Evolutionary conservation across 2,329 filamentous ascomycete genomes (phyloP).

Genomic region (Grosmannia clavigera): DNA sequence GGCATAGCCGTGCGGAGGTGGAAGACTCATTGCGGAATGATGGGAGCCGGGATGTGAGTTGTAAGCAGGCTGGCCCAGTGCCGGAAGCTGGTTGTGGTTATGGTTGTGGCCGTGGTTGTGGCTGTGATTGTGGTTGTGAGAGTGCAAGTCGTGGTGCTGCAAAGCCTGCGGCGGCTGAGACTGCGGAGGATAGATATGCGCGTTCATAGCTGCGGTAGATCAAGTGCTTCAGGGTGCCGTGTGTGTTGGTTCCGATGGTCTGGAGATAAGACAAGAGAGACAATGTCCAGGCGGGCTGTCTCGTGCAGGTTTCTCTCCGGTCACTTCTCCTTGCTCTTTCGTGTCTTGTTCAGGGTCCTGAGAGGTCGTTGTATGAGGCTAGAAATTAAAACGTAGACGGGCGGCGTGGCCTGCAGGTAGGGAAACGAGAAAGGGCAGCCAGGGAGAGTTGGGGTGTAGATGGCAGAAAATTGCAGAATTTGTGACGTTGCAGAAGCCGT

Average conservation of each 20-base stretch:
- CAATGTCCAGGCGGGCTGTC: not conserved
- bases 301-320: not conserved
- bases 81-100: constrained; percentile 8
- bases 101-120: not conserved
- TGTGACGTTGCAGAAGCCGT: not conserved
- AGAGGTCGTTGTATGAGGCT: not conserved
- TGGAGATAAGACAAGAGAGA: not conserved
- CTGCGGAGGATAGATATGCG: constrained; percentile 7
- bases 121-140: not conserved
- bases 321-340: not conserved
- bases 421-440: not conserved
- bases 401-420: not conserved
- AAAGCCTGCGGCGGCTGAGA: constrained; percentile 8
- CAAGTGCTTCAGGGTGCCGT: too few species aligned
- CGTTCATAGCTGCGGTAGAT: constrained; percentile 7
- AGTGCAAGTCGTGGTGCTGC: constrained; percentile 10
- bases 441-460: not conserved
- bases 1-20: constrained; percentile 8
- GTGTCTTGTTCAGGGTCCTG: not conserved
- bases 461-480: not conserved
- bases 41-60: constrained; percentile 5
- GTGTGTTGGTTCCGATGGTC: not conserved
- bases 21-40: constrained; percentile 9
- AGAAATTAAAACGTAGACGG: not conserved
- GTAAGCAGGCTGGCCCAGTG: constrained; percentile 6